Evolutionary conservation across 371 early-diverging fungal genomes (phyloP), one percentile per base, ranked within the genome.

Genomic region (Saksenaea vasiformis): DNA sequence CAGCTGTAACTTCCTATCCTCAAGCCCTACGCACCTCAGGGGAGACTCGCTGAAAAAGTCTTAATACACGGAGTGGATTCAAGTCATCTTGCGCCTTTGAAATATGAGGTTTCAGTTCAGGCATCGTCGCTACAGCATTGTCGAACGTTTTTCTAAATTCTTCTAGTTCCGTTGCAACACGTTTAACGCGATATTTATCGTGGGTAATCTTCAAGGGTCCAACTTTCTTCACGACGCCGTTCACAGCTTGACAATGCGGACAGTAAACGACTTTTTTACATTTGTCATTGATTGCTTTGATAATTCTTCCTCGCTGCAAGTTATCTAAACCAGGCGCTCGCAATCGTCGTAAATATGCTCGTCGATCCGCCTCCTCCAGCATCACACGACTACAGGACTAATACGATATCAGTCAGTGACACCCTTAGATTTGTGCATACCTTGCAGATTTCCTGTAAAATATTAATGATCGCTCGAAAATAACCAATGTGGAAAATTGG

Each of bases 401-500:
- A 26, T 31, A 54, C 11, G 11, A 1, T 39, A n/a, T 39, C 11
- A 31, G 1, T 44, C 34, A 34, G 61, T 38, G 22, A 22, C 38
- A 35, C 11, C 13, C 38, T 36, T 28, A 7, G 5, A 15, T 17
- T 28, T 31, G 28, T n/a, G 26, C 37, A 27, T 82, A 88, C 93
- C 86, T 99, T 99, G 90, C 99, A 99, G 55, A 99, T 96, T 64
- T 92, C 88, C 75, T 99, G 99, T 38, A 99, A 78, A 64, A 99
- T 94, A 41, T 86, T 87, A 36, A 94, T 86, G 37, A 91, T 93
- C 31, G 91, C 85, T 78, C 95, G 91, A 70, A 99, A 97, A 71
- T 95, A 97, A 57, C 99, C 99, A 73, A 95, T 92, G 71, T 99
- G 99, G 73, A 98, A 99, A 14, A 99, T 96, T 3, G 99, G 99